These are phyloP conservation scores for Sungouiella blattae DNA, from an alignment of 805 yeast genomes.

Conservation along the genomic window DNA sequence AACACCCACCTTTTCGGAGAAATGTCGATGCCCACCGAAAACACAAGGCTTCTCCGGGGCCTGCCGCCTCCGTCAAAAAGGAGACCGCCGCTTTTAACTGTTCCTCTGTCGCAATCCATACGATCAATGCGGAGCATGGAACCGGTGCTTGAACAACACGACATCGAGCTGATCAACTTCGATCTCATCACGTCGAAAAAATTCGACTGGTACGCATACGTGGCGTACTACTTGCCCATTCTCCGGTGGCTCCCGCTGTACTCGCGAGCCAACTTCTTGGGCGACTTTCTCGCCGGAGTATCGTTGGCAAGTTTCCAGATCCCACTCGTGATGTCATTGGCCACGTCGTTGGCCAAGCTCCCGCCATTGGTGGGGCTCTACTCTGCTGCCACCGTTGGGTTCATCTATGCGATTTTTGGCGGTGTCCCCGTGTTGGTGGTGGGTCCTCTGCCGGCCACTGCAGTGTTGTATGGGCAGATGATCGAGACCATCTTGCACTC, in stretches of 20 bases:
- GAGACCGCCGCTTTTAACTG: slow-evolving; percentile 26
- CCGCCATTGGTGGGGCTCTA: slow-evolving; percentile 79
- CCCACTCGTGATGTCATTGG: slow-evolving; percentile 63
- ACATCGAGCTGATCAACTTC: slow-evolving; percentile 4
- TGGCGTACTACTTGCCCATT: slow-evolving; percentile 30
- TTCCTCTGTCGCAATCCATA: slow-evolving; percentile 26
- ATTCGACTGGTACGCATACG: slow-evolving; percentile 24
- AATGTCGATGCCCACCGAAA: slow-evolving; percentile 5
- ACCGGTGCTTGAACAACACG: slow-evolving; percentile 16
- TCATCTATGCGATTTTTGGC: slow-evolving; percentile 74
- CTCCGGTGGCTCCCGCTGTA: slow-evolving; percentile 31
- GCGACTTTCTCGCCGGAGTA: slow-evolving; percentile 31
- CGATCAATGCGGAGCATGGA: slow-evolving; percentile 13
- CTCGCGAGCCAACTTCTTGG: slow-evolving; percentile 13
- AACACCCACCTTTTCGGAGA: no score
- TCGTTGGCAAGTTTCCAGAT: slow-evolving; percentile 33
- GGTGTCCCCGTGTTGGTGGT: slow-evolving; percentile 87
- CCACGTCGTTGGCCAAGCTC: slow-evolving; percentile 78
- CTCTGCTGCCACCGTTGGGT: slow-evolving; percentile 73
- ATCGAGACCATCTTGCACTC: slow-evolving; percentile 40
- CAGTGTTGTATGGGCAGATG: slow-evolving; percentile 77
- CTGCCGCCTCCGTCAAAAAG: neutral
- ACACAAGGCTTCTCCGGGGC: slow-evolving; percentile 4
- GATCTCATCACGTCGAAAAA: slow-evolving; percentile 5
- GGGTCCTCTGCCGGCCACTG: slow-evolving; percentile 89